Evolutionary conservation across 2,329 filamentous ascomycete genomes (phyloP).

Genomic region (Exophiala dermatitidis): DNA sequence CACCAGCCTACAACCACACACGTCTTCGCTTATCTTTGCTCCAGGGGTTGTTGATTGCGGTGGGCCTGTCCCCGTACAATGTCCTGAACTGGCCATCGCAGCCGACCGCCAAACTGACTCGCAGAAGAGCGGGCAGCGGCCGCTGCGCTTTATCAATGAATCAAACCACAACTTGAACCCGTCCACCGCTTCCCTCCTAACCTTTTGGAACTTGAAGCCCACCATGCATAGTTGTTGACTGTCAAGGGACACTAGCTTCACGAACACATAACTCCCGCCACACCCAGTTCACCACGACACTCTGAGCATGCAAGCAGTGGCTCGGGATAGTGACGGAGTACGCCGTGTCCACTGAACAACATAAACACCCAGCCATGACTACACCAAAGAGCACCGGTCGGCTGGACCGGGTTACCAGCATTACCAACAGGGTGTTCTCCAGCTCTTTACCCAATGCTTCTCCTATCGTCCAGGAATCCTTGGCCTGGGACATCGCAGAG

Average conservation of each 20-base stretch:
- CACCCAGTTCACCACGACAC: background rate
- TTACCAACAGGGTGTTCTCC: conserved; percentile 24
- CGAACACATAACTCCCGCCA: background rate
- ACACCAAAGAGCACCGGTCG: conserved; percentile 9
- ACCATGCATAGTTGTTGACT: background rate
- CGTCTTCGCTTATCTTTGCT: background rate
- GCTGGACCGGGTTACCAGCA: conserved; percentile 22
- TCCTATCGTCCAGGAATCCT: conserved; percentile 58
- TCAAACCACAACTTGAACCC: background rate
- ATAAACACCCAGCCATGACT: conserved; percentile 9
- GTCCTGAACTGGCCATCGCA: background rate
- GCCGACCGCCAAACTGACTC: background rate
- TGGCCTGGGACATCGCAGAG: conserved; percentile 60
- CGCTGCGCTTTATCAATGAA: conserved; percentile 1
- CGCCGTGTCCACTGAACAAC: background rate
- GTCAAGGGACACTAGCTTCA: background rate
- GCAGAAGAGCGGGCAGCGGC: background rate
- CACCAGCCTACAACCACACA: too few relatives aligned
- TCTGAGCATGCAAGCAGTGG: conserved; percentile 11
- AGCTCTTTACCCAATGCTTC: conserved; percentile 51
- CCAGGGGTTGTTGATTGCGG: background rate
- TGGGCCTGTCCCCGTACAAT: background rate
- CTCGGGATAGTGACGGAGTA: conserved; percentile 2
- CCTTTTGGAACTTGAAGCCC: too few relatives aligned
- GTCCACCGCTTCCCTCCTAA: background rate